A percentile compares a stretch with the other conserved stretches of the same genome.
phyloP scores from a whole-genome alignment of 2,329 filamentous ascomycete genomes.

The Gaeumannomyces tritici region DNA sequence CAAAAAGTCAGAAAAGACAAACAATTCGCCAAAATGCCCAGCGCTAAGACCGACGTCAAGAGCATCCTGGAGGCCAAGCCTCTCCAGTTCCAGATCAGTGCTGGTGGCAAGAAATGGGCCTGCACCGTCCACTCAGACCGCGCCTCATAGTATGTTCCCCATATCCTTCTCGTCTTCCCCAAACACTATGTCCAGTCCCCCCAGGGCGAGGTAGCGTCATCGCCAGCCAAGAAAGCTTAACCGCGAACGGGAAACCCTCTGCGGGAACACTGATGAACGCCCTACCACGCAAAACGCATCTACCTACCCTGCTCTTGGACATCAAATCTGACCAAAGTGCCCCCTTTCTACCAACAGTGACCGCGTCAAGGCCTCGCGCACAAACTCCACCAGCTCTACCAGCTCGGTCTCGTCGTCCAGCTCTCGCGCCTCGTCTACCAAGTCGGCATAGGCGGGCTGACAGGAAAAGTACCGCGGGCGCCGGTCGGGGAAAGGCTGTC shows the following conservation, averaged over 20 bases:
- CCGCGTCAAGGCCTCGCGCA: conserved; percentile 8
- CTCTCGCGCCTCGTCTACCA: conserved; percentile 2
- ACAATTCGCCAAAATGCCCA: conserved; percentile 1
- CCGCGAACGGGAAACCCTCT: conserved; percentile 1
- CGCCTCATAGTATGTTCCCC: conserved; percentile 27
- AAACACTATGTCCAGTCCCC: not conserved
- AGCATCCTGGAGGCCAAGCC: conserved; percentile 26
- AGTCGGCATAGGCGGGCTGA: not conserved
- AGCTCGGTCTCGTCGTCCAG: conserved; percentile 8
- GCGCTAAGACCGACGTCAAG: conserved; percentile 7
- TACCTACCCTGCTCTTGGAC: not conserved
- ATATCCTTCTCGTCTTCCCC: not conserved
- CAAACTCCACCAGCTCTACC: conserved; percentile 8
- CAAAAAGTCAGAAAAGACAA: not conserved
- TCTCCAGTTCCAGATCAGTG: conserved; percentile 36
- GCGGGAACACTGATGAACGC: too few relatives aligned
- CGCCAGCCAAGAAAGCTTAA: not conserved
- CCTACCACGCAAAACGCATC: too few relatives aligned
- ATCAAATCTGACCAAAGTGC: not conserved
- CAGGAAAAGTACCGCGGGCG: not conserved
- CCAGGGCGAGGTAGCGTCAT: not conserved
- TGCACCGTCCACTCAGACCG: conserved; percentile 33
- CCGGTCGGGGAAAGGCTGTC: not conserved
- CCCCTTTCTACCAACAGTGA: conserved; percentile 5
- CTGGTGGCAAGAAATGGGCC: conserved; percentile 23